Conservation (phyloP, 179 eudicot species). For the Heliamphora ciliata region DNA sequence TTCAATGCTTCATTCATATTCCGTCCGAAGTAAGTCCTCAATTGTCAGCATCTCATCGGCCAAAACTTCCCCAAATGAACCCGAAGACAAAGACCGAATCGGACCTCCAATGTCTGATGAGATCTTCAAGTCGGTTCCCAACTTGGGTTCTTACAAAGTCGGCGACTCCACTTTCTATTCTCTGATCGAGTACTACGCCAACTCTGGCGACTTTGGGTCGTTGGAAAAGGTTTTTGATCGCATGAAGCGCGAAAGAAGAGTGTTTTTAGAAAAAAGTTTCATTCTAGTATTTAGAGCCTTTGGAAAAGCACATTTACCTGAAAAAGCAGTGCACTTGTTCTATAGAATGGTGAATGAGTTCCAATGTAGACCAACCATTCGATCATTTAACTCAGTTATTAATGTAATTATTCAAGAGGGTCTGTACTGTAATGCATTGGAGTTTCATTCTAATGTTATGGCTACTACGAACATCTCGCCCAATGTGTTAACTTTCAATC, state of each 20-base stretch:
- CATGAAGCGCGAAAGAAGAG: constrained; percentile 64
- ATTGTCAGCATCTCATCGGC: constrained; percentile 10
- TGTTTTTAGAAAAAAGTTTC: constrained; percentile 55
- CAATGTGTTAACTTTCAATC: constrained; percentile 63
- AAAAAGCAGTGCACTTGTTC: constrained; percentile 60
- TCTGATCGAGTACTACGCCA: constrained; percentile 53
- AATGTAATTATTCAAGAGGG: constrained; percentile 54
- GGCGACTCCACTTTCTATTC: constrained; percentile 76
- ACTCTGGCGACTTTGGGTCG: constrained; percentile 46
- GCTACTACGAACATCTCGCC: no score
- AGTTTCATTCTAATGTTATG: constrained; percentile 35
- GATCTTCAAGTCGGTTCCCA: constrained; percentile 33
- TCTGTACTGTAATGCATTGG: constrained; percentile 42
- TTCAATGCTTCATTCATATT: constrained; percentile 10
- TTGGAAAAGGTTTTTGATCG: constrained; percentile 51
- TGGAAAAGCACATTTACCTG: constrained; percentile 51
- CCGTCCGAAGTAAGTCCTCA: constrained; percentile 18
- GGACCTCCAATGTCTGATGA: constrained; percentile 34
- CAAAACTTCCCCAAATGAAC: not conserved
- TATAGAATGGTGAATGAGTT: constrained; percentile 64
- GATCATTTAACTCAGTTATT: constrained; percentile 76
- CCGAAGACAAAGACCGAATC: not conserved
- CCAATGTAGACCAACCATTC: constrained; percentile 45
- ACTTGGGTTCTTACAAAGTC: constrained; percentile 52
- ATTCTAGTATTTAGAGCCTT: constrained; percentile 62